Base-by-base conservation (phyloP, 768 basidiomycete genomes). In the Exsudoporus frostii region DNA sequence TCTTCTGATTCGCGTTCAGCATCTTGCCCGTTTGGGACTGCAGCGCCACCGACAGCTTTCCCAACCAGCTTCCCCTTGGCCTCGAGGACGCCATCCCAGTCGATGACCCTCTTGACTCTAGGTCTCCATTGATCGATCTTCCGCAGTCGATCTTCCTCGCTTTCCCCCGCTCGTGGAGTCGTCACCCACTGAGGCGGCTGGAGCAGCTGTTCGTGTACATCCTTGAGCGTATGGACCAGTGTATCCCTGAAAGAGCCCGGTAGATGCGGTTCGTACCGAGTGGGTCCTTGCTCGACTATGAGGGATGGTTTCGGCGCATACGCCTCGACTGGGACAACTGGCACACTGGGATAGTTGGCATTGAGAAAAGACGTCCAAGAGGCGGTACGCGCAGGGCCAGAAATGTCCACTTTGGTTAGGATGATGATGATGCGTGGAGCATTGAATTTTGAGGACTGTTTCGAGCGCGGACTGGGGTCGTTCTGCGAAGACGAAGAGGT, bases 371-470 rank as follows among this genome's bases (percentile, higher is more conserved):
- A 63, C 13, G 77, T 75, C 92, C 92, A 94, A 4, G 82, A 80
- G 8, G 76, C 71, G 2, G 82, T 79, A 38, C 86, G 79, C 27
- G 66, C 73, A 13, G 81, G 79, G 15, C 92, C 90, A 7, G 88
- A 78, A 34, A 98, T 86, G 71, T 96, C 96, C 20, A 85, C 83
- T 68, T 98, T 95, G 17, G 92, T 94, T 9, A 95, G 77, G 45
- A 93, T 85, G 39, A 95, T 78, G 46, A 95, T 82, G 50, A 85
- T 5, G 13, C 38, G 50, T 5, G 64, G 59, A 6, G 32, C 22
- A 9, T 48, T 68, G 17, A 15, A 32, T 8, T 27, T 56, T 74
- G 79, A 25, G 65, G 74, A 59, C 75, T 71, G 19, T 68, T 53
- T 58, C n/a, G 54, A 43, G 46, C 67, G 67, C 22, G 58, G 47